Evolutionary conservation across 176 grass and related monocot genomes (phyloP), one percentile per base, ranked within the genome.

Genomic region (Saccharum spontaneum): DNA sequence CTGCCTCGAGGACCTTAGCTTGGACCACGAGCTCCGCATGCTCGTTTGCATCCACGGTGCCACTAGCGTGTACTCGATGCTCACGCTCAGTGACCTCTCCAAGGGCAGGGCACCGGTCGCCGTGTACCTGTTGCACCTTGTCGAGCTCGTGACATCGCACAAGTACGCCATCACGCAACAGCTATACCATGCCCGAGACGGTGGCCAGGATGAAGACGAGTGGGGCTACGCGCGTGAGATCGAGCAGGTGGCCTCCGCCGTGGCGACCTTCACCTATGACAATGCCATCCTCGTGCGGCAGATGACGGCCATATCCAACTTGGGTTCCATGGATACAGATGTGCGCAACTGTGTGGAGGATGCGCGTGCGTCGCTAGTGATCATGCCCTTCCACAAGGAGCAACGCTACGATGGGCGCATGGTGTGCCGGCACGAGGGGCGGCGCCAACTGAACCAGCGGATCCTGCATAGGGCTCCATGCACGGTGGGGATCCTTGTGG

Each of bases 371-470:
- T 88, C 85, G 14, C 85, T 97, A 2, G 37, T 94, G 8, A 45
- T 94, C 68, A 8, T 97, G 33, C 92, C 92, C 0, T 94, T 92
- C 85, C 94, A 92, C 72, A 92, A 78, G 80, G 89, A 97, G 83
- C 87, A 90, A 84, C 84, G 92, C 3, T 90, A 91, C 44, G 94
- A 94, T 72, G 82, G 92, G 22, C 86, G 79, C 59, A 88, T 94
- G 94, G 82, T 92, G 48, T 88, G 82, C 71, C 82, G 85, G 2
- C 78, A n/a, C 10, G 80, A 94, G 16, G 92, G 77, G 4, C 70
- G 85, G 7, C 80, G 79, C 7, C 69, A 60, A 20, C 36, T 94
- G 10, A 97, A 97, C 82, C 69, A 75, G 4, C 79, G 84, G 45
- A 36, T 97, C 45, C 31, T 97, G 22, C 39, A 88, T 6, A 65